These are phyloP conservation scores for Neurospora sp. DNA, from an alignment of 495 filamentous ascomycete species.

Conservation along the genomic window DNA sequence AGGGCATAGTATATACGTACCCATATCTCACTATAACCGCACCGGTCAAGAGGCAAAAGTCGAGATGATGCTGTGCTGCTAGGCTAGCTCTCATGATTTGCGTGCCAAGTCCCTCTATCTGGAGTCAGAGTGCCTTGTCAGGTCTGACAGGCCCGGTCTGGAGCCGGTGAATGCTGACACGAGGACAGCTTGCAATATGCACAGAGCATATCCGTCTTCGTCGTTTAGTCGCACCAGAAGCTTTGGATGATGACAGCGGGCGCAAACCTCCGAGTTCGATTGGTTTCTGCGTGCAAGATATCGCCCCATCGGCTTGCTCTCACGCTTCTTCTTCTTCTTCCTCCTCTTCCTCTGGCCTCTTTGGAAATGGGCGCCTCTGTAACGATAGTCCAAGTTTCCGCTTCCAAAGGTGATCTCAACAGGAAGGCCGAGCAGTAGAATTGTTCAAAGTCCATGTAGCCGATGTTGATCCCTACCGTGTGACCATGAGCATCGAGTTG, in stretches of 20 bases:
- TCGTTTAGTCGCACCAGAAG: not conserved
- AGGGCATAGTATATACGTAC: not conserved
- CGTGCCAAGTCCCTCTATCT: conserved; percentile 4
- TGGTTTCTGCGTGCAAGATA: not conserved
- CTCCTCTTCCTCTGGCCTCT: not conserved
- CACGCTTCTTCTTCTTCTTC: not conserved
- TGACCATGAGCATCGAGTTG: not conserved
- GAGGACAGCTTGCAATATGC: not conserved
- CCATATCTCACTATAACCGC: not conserved
- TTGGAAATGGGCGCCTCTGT: not conserved
- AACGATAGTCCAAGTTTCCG: not conserved
- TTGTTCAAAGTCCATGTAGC: not conserved
- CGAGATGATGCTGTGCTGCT: conserved; percentile 6
- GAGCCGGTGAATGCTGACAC: not conserved
- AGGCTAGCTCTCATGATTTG: conserved; percentile 4
- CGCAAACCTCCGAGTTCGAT: not conserved
- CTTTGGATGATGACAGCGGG: not conserved
- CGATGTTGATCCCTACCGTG: not conserved
- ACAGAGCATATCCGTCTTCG: not conserved
- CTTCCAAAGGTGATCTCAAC: not conserved
- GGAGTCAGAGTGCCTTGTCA: not conserved
- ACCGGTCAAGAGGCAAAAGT: not conserved
- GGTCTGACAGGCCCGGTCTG: not conserved
- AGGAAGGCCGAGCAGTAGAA: not conserved
- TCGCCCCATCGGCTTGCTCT: not conserved